Evolutionary conservation across 768 basidiomycete species (phyloP).

Genomic region (Mycena albidolilacea): DNA sequence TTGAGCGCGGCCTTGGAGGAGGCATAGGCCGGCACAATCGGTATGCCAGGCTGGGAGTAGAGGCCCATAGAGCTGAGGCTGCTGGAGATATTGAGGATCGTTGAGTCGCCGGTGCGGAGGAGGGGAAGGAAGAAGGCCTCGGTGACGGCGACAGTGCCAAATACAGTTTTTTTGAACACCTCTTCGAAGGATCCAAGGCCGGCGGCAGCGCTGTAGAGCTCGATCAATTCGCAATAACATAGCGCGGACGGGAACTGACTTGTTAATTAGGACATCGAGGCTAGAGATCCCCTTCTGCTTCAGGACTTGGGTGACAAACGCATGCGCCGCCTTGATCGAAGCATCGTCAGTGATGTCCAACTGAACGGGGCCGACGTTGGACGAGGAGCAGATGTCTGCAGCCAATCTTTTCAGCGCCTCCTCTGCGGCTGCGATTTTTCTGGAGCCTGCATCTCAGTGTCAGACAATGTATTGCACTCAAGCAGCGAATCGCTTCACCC

Average conservation of each 20-base stretch:
- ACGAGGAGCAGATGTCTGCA: conserved; percentile 11
- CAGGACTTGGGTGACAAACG: neutral
- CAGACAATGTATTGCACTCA: neutral
- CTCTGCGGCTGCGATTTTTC: conserved; percentile 24
- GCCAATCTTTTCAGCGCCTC: conserved; percentile 17
- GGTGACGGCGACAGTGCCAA: neutral
- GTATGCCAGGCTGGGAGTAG: neutral
- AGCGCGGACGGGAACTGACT: conserved; percentile 1
- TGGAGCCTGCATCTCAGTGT: conserved; percentile 13
- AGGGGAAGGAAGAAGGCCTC: neutral
- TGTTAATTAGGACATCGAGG: conserved; percentile 33
- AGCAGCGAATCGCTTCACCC: neutral
- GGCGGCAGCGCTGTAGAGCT: neutral
- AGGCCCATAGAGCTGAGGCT: neutral
- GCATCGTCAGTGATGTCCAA: neutral
- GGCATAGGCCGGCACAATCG: neutral
- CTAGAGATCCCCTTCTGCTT: neutral
- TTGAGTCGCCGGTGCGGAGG: neutral
- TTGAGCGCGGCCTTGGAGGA: conserved; percentile 33
- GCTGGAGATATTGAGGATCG: neutral
- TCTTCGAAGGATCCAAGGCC: neutral
- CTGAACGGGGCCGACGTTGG: neutral
- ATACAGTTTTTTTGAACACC: neutral
- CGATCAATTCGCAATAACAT: neutral
- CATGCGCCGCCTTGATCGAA: conserved; percentile 23